Conservation (phyloP, 2,329 filamentous ascomycete genomes). For the Aspergillus spinulosporus region DNA sequence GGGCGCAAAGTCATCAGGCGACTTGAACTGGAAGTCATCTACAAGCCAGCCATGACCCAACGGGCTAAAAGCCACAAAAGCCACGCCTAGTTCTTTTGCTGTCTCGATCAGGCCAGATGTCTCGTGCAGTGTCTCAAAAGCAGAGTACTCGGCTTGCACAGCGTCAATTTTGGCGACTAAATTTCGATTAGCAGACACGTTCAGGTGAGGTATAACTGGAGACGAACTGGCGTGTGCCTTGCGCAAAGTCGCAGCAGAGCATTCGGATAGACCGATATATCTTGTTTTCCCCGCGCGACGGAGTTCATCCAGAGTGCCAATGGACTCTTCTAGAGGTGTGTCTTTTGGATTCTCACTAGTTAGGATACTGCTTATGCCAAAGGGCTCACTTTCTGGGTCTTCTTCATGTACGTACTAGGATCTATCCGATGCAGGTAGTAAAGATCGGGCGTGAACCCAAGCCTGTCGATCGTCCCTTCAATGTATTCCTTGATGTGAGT, state of each 20-base stretch:
- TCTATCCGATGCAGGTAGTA: slow-evolving; percentile 51
- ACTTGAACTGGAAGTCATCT: slow-evolving; percentile 45
- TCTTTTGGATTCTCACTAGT: neutral
- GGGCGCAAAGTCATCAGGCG: slow-evolving; percentile 49
- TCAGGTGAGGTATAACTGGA: neutral
- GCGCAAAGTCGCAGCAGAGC: slow-evolving; percentile 47
- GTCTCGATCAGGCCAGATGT: slow-evolving; percentile 45
- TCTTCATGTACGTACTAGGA: slow-evolving; percentile 37
- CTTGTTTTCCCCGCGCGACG: slow-evolving; percentile 51
- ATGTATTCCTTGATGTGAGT: slow-evolving; percentile 52
- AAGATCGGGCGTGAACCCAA: slow-evolving; percentile 50
- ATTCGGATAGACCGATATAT: slow-evolving; percentile 52
- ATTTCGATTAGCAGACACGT: too few species aligned
- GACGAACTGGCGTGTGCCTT: slow-evolving; percentile 47
- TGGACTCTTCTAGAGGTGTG: slow-evolving; percentile 43
- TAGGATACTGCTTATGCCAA: too few species aligned
- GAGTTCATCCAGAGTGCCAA: slow-evolving; percentile 49
- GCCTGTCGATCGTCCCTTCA: slow-evolving; percentile 51
- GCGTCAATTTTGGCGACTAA: slow-evolving; percentile 51
- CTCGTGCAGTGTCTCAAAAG: slow-evolving; percentile 47
- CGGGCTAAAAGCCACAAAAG: slow-evolving; percentile 51
- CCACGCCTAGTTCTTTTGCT: slow-evolving; percentile 43
- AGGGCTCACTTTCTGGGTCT: slow-evolving; percentile 36
- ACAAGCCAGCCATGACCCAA: slow-evolving; percentile 52
- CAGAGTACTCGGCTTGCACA: slow-evolving; percentile 50